Percentiles rank a stretch among this genome's conserved stretches.
Conservation (phyloP, 805 yeast genomes). For the Yarrowia keelungensis region DNA sequence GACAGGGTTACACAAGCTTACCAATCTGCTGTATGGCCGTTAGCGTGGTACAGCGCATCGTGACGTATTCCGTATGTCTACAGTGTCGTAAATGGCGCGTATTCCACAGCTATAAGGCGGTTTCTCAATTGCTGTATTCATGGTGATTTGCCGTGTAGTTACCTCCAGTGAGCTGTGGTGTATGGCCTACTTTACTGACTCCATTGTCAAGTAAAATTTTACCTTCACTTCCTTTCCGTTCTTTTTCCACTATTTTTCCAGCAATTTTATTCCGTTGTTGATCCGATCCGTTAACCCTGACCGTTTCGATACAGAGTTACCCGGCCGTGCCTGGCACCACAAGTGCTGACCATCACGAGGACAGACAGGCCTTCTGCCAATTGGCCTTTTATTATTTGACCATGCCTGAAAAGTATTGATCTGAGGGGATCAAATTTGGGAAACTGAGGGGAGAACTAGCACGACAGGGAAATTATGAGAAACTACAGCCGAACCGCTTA, state of each 20-base stretch:
- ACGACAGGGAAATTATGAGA: too few relatives aligned
- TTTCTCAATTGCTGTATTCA: not conserved
- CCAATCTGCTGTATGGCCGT: not conserved
- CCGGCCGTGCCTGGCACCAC: not conserved
- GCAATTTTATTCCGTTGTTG: not conserved
- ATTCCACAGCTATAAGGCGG: not conserved
- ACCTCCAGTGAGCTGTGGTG: not conserved
- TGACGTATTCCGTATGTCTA: too few relatives aligned
- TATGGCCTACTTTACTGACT: not conserved
- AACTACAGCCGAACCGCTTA: too few relatives aligned
- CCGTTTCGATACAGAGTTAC: not conserved
- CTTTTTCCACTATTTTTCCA: not conserved
- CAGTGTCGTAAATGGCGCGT: too few relatives aligned
- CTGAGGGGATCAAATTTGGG: not conserved
- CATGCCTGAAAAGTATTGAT: not conserved
- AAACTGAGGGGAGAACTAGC: too few relatives aligned
- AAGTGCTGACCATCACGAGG: not conserved
- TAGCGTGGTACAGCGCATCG: not conserved
- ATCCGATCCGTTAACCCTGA: constrained; percentile 9
- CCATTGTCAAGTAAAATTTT: too few relatives aligned
- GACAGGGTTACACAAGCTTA: not conserved
- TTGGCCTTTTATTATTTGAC: not conserved
- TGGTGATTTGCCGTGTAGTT: not conserved
- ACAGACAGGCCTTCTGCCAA: not conserved
- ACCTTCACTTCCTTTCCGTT: too few relatives aligned